Conservation (phyloP, 2,329 filamentous ascomycete genomes). For the Myriosclerotinia curreyana region DNA sequence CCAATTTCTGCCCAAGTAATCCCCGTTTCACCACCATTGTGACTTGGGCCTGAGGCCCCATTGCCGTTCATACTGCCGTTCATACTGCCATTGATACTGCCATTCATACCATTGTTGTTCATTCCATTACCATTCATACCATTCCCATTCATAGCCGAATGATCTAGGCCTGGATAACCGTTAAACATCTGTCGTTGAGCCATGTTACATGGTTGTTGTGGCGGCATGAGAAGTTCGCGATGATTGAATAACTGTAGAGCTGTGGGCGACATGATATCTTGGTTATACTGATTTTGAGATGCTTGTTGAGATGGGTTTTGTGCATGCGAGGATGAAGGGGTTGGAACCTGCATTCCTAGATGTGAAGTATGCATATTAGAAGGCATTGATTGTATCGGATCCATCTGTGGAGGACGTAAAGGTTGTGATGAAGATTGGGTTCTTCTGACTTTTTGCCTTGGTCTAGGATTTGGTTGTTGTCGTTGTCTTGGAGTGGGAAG, state of each 20-base stretch:
- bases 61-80: constrained; percentile 27
- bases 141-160: constrained; percentile 35
- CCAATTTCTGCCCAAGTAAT: constrained; percentile 25
- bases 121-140: constrained; percentile 32
- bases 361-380: constrained; percentile 27
- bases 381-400: constrained; percentile 31
- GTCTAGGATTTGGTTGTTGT: constrained; percentile 22
- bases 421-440: constrained; percentile 34
- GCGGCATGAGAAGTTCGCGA: constrained; percentile 49
- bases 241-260: constrained; percentile 40
- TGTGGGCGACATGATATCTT: constrained; percentile 36
- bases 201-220: constrained; percentile 49
- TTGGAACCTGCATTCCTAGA: constrained; percentile 7
- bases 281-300: constrained; percentile 28
- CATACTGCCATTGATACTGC: constrained; percentile 23
- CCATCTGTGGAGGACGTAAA: constrained; percentile 28
- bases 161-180: constrained; percentile 59
- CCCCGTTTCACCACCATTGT: background rate
- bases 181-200: constrained; percentile 71
- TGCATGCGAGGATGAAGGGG: constrained; percentile 22
- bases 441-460: constrained; percentile 45
- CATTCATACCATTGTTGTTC: constrained; percentile 27
- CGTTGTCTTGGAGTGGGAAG: constrained; percentile 51
- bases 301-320: constrained; percentile 17
- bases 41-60: background rate